Percentiles rank a stretch among this genome's conserved stretches.
Evolutionary conservation across 805 yeast species (phyloP).

Genomic region (Cyberlindnera euphorbiiphila): DNA sequence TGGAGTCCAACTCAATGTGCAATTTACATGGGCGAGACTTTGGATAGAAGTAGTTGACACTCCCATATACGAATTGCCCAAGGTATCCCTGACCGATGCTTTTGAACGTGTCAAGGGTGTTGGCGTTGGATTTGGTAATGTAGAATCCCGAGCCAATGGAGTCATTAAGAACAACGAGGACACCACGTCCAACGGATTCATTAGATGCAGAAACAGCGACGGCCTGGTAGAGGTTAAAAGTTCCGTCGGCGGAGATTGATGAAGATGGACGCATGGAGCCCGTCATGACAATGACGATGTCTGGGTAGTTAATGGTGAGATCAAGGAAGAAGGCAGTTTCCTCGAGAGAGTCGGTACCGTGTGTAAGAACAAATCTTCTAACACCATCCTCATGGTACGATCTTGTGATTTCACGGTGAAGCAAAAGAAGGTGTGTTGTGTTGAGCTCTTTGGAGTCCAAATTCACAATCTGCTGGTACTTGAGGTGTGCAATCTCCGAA

Average conservation of each 20-base stretch:
- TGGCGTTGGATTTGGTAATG: conserved; percentile 67
- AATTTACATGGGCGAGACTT: conserved; percentile 49
- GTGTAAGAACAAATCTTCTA: conserved; percentile 64
- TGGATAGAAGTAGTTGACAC: conserved; percentile 61
- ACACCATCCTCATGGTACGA: conserved; percentile 39
- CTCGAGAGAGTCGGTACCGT: conserved; percentile 68
- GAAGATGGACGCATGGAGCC: conserved; percentile 77
- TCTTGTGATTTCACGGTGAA: conserved; percentile 44
- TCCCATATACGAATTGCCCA: conserved; percentile 66
- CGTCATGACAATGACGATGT: conserved; percentile 60
- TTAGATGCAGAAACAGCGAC: conserved; percentile 55
- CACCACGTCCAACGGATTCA: conserved; percentile 53
- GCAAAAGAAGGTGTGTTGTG: conserved; percentile 39
- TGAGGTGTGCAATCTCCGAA: conserved; percentile 51
- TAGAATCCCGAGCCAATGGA: conserved; percentile 67
- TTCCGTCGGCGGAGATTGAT: conserved; percentile 67
- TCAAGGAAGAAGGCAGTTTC: conserved; percentile 67
- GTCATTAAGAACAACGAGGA: conserved; percentile 62
- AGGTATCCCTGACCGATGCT: conserved; percentile 65
- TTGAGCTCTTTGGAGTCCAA: conserved; percentile 61
- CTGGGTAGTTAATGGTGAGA: conserved; percentile 39
- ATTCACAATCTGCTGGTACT: conserved; percentile 60
- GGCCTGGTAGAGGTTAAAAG: conserved; percentile 69
- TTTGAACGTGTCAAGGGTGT: conserved; percentile 66
- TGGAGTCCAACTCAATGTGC: conserved; percentile 35